Evolutionary conservation across 176 grass and related monocot species (phyloP), one percentile per base, ranked within the genome.

Genomic region (Musa beccarii): DNA sequence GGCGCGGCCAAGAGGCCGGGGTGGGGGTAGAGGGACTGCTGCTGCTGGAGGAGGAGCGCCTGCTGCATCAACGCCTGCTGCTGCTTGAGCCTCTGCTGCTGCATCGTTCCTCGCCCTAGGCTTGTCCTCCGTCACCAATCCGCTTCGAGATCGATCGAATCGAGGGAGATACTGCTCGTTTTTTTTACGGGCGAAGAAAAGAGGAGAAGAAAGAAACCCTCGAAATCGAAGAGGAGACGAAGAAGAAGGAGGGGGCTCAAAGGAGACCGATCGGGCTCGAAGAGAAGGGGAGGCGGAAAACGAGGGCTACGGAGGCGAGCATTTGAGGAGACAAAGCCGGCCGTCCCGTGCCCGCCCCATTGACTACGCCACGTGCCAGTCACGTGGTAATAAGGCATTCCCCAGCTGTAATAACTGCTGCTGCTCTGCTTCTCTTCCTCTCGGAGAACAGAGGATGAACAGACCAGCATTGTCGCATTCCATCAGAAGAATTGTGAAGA

Each of bases 1-100:
- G 90, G 87, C 49, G 93, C 79, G 16, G 93, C 84, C 24, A 97
- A 77, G 89, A 90, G 90, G 52, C 89, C 89, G 16, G 93, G 89
- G 69, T 91, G 92, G 79, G 81, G 75, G 87, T 92, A 97, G 67
- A 93, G 17, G 13, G 87, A 83, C 66, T 86, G 79, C 55, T 90
- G 80, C 83, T 91, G 79, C 78, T 57, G 54, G 5, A 20, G 71
- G 14, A 75, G 72, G 72, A 75, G 54, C 9, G 72, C 54, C 53
- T 75, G 72, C 26, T 75, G 72, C 72, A 75, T 59, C 53, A 75
- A 4, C 15, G 54, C 72, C 79, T 89, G 89, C 15, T 92, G 89
- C 68, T 90, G 89, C 77, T 89, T 83, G 75, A 79, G 55, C 88
- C 89, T 88, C 84, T 89, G 90, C 79, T 76, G 87, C 82, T 96